A percentile compares a stretch with the other conserved stretches of the same genome.
Conservation (phyloP, 129 eudicot genomes). For the carrot (Daucus carota) region DH1_v3.0 NC_030389.2:965001-965500, state of each 20-base stretch:
- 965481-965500: background rate
- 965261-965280: background rate
- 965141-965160: no score
- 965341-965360: background rate
- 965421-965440: background rate
- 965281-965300: background rate
- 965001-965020: background rate
- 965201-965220: background rate
- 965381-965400: background rate
- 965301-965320: background rate
- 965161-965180: no score
- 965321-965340: background rate
- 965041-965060: background rate
- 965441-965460: no score
- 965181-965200: no score
- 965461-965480: background rate
- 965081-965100: background rate
- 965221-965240: background rate
- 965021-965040: background rate
- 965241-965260: background rate
- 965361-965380: background rate
- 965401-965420: background rate
- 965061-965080: background rate
- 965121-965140: no score
- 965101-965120: background rate